These are phyloP conservation scores for Craspedostauros australis DNA, from an alignment of 108 stramenopile genomes.

Conservation along the genomic window DNA sequence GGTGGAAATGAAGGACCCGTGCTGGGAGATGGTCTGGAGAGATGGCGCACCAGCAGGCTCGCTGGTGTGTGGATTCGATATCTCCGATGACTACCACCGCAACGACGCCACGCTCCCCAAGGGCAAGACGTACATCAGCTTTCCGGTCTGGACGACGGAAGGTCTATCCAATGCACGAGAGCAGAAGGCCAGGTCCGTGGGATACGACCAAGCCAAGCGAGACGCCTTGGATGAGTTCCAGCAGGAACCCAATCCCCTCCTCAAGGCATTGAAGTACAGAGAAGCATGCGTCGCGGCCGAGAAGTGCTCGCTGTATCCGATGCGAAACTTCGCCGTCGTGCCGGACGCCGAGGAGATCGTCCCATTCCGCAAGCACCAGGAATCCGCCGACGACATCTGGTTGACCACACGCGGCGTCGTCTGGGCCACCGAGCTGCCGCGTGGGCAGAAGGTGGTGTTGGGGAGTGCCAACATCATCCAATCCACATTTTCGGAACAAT, in stretches of 20 bases:
- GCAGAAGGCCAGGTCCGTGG: conserved; percentile 25
- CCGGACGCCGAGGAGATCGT: conserved; percentile 21
- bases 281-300: conserved; percentile 36
- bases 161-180: conserved; percentile 29
- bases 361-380: conserved; percentile 9
- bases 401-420: conserved; percentile 26
- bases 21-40: conserved; percentile 66
- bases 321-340: conserved; percentile 11
- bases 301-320: conserved; percentile 12
- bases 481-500: no score
- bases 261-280: conserved; percentile 60
- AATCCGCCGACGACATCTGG: conserved; percentile 20
- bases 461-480: conserved; percentile 25
- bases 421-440: conserved; percentile 17
- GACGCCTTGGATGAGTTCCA: conserved; percentile 46
- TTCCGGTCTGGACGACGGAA: conserved; percentile 50
- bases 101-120: conserved; percentile 47
- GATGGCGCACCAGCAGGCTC: conserved; percentile 42
- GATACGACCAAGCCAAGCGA: conserved; percentile 22
- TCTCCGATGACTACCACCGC: conserved; percentile 37
- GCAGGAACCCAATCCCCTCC: conserved; percentile 41
- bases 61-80: conserved; percentile 49
- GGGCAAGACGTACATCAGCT: conserved; percentile 48
- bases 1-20: conserved; percentile 36
- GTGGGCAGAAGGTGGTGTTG: conserved; percentile 6